A percentile compares a stretch with the other conserved stretches of the same genome.
Evolutionary conservation across 495 filamentous ascomycete genomes (phyloP).

Genomic region (Aspergillus hancockii): DNA sequence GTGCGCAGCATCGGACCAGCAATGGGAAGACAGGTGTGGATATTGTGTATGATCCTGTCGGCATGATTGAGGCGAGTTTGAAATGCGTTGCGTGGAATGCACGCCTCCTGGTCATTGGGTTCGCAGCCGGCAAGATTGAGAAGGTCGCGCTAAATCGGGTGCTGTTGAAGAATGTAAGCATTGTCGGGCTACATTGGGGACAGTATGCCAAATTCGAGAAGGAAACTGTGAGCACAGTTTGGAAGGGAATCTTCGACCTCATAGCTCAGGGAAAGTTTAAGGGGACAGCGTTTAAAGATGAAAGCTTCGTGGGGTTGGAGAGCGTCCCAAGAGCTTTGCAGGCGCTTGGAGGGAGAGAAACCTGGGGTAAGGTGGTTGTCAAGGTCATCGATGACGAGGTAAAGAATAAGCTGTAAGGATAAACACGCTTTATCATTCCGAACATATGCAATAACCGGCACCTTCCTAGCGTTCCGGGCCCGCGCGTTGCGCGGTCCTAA

Average conservation of each 20-base stretch:
- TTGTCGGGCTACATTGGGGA: slow-evolving; percentile 93
- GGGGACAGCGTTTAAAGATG: slow-evolving; percentile 79
- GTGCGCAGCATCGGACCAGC: slow-evolving; percentile 52
- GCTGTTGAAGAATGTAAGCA: slow-evolving; percentile 87
- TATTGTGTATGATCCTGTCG: slow-evolving; percentile 89
- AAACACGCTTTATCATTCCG: background rate
- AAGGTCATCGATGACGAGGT: slow-evolving; percentile 69
- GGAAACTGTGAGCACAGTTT: slow-evolving; percentile 70
- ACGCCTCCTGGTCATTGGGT: slow-evolving; percentile 82
- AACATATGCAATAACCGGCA: background rate
- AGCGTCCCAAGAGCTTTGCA: slow-evolving; percentile 73
- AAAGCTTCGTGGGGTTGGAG: slow-evolving; percentile 80
- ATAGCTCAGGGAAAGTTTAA: slow-evolving; percentile 76
- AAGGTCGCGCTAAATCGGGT: slow-evolving; percentile 91
- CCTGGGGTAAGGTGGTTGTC: slow-evolving; percentile 96
- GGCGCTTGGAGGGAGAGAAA: slow-evolving; percentile 75
- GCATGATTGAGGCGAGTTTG: slow-evolving; percentile 76
- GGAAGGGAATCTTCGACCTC: slow-evolving; percentile 77
- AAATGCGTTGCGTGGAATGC: slow-evolving; percentile 94
- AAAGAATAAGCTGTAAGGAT: slow-evolving; percentile 50
- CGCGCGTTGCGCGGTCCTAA: no score
- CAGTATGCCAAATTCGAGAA: slow-evolving; percentile 74
- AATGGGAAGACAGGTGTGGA: slow-evolving; percentile 71
- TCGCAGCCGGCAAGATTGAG: slow-evolving; percentile 86
- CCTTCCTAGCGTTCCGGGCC: no score